A percentile compares a stretch with the other conserved stretches of the same genome.
phyloP scores from a whole-genome alignment of 1,284 basidiomycete genomes.

The Melampsora abietis-canadensis region DNA sequence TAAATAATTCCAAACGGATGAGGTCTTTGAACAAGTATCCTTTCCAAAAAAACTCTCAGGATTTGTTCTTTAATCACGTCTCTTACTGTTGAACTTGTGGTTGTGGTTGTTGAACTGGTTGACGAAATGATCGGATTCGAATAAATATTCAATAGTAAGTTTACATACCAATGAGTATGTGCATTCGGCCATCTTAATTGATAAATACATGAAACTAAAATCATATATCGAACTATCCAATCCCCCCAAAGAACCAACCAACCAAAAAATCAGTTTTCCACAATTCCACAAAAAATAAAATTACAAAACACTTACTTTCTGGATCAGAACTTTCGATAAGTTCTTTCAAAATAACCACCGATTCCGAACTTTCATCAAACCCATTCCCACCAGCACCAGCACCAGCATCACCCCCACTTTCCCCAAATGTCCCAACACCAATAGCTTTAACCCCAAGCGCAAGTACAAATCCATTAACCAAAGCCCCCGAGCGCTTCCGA shows the following conservation, averaged over 20 bases:
- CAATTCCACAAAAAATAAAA: not conserved
- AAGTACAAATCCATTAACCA: slow-evolving; percentile 90
- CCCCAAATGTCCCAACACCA: slow-evolving; percentile 74
- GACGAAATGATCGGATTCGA: slow-evolving; percentile 62
- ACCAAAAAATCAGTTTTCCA: not conserved
- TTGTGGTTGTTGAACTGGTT: no score
- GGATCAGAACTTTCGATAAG: slow-evolving; percentile 77
- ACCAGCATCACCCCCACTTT: slow-evolving; percentile 46
- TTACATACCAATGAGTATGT: slow-evolving; percentile 77
- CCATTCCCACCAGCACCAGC: slow-evolving; percentile 65
- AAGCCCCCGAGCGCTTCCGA: slow-evolving; percentile 76
- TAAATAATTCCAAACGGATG: slow-evolving; percentile 96
- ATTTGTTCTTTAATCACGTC: slow-evolving; percentile 76
- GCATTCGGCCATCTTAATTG: slow-evolving; percentile 93
- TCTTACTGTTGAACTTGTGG: no score
- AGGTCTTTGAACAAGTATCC: slow-evolving; percentile 86
- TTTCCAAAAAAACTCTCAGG: slow-evolving; percentile 84
- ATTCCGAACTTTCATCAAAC: slow-evolving; percentile 62
- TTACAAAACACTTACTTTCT: slow-evolving; percentile 66
- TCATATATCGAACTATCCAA: slow-evolving; percentile 67
- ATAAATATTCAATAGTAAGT: slow-evolving; percentile 81
- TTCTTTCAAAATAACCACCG: slow-evolving; percentile 75
- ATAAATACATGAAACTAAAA: slow-evolving; percentile 82
- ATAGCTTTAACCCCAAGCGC: slow-evolving; percentile 87
- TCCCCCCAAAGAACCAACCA: not conserved